phyloP scores from a whole-genome alignment of 371 early-diverging fungal species.

The Parasitella parasitica region DNA sequence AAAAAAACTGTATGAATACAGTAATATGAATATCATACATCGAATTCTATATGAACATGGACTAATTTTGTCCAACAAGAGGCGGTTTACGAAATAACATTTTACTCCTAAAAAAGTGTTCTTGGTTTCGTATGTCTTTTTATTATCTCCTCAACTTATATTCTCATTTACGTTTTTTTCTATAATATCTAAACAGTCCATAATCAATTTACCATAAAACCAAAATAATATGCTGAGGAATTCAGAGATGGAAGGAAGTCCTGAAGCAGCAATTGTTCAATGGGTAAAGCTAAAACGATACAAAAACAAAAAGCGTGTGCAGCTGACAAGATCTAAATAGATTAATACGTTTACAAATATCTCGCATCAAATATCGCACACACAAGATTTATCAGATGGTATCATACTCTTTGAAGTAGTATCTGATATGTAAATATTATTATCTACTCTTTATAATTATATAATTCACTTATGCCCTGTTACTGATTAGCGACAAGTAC shows the following conservation, averaged over 20 bases:
- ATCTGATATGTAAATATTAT: constrained; percentile 72
- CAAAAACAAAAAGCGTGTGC: background rate
- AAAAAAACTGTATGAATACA: no score
- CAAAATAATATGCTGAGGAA: constrained; percentile 18
- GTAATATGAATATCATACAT: no score
- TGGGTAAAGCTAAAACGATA: constrained; percentile 30
- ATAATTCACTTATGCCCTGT: background rate
- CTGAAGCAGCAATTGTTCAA: constrained; percentile 39
- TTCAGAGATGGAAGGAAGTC: constrained; percentile 24
- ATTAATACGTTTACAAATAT: constrained; percentile 74
- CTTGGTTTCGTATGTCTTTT: no score
- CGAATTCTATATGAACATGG: no score
- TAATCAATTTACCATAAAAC: background rate
- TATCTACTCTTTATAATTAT: background rate
- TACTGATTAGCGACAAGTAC: constrained; percentile 87
- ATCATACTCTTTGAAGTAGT: constrained; percentile 80
- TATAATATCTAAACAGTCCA: background rate
- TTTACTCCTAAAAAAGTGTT: no score
- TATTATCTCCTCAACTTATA: no score
- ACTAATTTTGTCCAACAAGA: no score
- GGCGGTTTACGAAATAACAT: no score
- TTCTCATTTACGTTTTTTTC: background rate
- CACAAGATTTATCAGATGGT: constrained; percentile 80
- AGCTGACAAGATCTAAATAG: constrained; percentile 27
- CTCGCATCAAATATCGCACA: constrained; percentile 55